phyloP scores from a whole-genome alignment of 495 filamentous ascomycete genomes.

The Platismatia glauca region DNA sequence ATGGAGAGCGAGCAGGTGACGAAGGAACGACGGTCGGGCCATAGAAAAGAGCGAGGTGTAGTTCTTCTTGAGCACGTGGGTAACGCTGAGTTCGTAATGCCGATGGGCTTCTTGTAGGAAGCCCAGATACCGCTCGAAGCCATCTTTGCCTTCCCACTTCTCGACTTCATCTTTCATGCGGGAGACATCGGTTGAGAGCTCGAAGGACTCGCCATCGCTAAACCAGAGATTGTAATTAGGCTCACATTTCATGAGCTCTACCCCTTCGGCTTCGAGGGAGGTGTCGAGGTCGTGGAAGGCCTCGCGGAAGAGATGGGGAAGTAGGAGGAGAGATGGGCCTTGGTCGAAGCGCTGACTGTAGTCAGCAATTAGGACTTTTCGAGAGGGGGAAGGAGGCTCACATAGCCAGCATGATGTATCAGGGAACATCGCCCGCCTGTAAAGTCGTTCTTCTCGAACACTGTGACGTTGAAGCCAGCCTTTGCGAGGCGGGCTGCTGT shows the following conservation, averaged over 20 bases:
- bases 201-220: slow-evolving; percentile 49
- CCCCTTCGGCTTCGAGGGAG: slow-evolving; percentile 46
- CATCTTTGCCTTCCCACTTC: slow-evolving; percentile 54
- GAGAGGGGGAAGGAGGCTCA: slow-evolving; percentile 19
- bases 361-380: slow-evolving; percentile 8
- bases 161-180: slow-evolving; percentile 60
- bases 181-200: slow-evolving; percentile 50
- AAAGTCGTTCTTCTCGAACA: slow-evolving; percentile 60
- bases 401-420: slow-evolving; percentile 45
- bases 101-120: slow-evolving; percentile 54
- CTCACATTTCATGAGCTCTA: slow-evolving; percentile 56
- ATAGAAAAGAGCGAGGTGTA: slow-evolving; percentile 49
- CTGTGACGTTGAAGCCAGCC: slow-evolving; percentile 54
- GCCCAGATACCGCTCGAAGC: slow-evolving; percentile 51
- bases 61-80: slow-evolving; percentile 52
- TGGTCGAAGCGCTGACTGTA: slow-evolving; percentile 54
- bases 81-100: slow-evolving; percentile 55
- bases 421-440: slow-evolving; percentile 58
- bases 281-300: slow-evolving; percentile 57
- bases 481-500: slow-evolving; percentile 59
- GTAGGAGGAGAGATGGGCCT: slow-evolving; percentile 59
- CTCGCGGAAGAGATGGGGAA: slow-evolving; percentile 56
- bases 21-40: slow-evolving; percentile 42
- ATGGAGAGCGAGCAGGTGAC: slow-evolving; percentile 46
- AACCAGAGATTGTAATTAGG: slow-evolving; percentile 66